Evolutionary conservation across 1,139 yeast genomes (phyloP).

Genomic region (Magnusiomyces fungicola): DNA sequence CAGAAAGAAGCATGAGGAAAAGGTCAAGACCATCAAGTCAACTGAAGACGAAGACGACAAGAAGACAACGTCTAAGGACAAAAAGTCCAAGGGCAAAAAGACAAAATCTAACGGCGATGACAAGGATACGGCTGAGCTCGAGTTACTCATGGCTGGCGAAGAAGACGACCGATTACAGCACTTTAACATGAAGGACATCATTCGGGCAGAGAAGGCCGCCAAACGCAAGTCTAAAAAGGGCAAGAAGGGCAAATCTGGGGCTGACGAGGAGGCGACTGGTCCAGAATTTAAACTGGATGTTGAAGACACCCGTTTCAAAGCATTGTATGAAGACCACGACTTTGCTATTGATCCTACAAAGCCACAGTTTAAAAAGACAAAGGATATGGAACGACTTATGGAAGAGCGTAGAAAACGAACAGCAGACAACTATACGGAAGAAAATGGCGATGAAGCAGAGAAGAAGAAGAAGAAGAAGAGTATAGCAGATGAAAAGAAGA

Average conservation of each 20-base stretch:
- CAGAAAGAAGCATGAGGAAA: constrained; percentile 70
- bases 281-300: constrained; percentile 47
- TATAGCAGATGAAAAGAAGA: constrained; percentile 15
- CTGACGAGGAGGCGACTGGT: constrained; percentile 32
- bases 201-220: constrained; percentile 40
- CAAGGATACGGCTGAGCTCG: constrained; percentile 59
- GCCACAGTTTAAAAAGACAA: constrained; percentile 81
- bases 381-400: constrained; percentile 76
- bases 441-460: constrained; percentile 2
- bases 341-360: constrained; percentile 80
- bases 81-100: constrained; percentile 21
- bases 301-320: constrained; percentile 81
- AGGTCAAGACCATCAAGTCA: constrained; percentile 51
- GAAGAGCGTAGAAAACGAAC: constrained; percentile 61
- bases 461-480: constrained; percentile 6
- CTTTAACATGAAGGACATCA: constrained; percentile 57
- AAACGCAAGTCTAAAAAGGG: constrained; percentile 57
- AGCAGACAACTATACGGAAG: constrained; percentile 11
- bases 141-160: constrained; percentile 67
- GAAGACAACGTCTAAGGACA: constrained; percentile 23
- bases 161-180: constrained; percentile 45
- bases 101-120: constrained; percentile 26
- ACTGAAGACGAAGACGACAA: constrained; percentile 39
- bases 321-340: constrained; percentile 79
- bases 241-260: constrained; percentile 53